Evolutionary conservation across 208 protist genomes (phyloP), one percentile per base, ranked within the genome.

Genomic region (Strigomonas galati): DNA sequence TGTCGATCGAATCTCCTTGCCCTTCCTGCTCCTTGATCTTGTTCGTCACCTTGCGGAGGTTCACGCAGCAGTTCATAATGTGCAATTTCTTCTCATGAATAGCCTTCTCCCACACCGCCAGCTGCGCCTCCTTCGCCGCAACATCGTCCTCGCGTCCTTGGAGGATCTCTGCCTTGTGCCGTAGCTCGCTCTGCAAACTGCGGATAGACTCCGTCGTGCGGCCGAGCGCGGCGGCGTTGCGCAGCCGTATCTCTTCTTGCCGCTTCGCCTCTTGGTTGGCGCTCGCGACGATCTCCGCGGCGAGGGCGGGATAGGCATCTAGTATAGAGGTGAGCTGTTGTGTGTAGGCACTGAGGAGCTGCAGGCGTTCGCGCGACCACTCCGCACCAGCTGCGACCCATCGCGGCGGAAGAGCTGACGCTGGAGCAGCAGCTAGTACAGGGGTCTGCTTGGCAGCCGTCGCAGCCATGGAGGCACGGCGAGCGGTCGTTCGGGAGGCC

Each of bases 161-260:
- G 14, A 79, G 49, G n/a, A 52, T 55, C 31, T 71, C 69, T 31
- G 71, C 56, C 30, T 71, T 63, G 27, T 56, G 37, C 0, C 65
- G 69, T 63, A 85, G 44, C 15, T 82, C 80, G 19, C 78, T 62
- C 69, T 86, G 76, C 27, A 90, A 69, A 9, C 61, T 48, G 23
- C 71, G 75, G 40, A 90, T 86, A 15, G 80, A 82, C 37, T 66
- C 77, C 10, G 78, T 86, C 10, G 84, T 90, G 21, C 79, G 48
- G 61, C 86, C 80, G 24, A 90, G 65, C 17, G 78, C 77, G 32
- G 59, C 30, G 3, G 75, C 77, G 57, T 78, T 84, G 62, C 80
- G 79, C 2, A 49, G 35, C 2, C 70, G 70, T 17, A 64, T 48
- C 56, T 74, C 63, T 10, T 57, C 52, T 65, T 77, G 69, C 44